A percentile compares a stretch with the other conserved stretches of the same genome.
phyloP scores from a whole-genome alignment of 208 protist genomes.

The Leishmania major region DNA sequence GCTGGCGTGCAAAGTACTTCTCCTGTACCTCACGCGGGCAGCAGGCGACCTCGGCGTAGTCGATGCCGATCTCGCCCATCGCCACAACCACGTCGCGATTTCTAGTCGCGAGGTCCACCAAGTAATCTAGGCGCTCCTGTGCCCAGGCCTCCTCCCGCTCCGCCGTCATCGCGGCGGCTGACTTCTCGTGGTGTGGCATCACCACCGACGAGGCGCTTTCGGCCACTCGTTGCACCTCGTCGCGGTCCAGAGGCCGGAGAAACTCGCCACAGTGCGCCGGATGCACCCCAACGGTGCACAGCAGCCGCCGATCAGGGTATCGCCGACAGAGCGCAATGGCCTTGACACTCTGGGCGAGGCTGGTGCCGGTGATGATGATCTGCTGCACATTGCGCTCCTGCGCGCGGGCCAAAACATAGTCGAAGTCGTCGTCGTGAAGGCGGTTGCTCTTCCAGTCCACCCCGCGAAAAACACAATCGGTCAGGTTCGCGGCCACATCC shows the following conservation, averaged over 20 bases:
- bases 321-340: conserved; percentile 78
- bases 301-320: conserved; percentile 52
- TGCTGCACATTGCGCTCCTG: conserved; percentile 54
- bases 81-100: conserved; percentile 88
- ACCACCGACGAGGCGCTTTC: conserved; percentile 45
- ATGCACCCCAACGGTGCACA: conserved; percentile 87
- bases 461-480: conserved; percentile 88
- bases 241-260: conserved; percentile 41
- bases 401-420: conserved; percentile 67
- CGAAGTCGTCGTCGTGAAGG: conserved; percentile 85
- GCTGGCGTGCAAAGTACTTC: conserved; percentile 71
- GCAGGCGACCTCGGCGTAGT: conserved; percentile 90
- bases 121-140: conserved; percentile 46
- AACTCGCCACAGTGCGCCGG: conserved; percentile 84
- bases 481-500: conserved; percentile 90
- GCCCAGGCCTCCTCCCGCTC: conserved; percentile 33
- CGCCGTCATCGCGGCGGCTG: not conserved
- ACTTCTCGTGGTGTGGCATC: conserved; percentile 7
- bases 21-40: conserved; percentile 78
- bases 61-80: conserved; percentile 90
- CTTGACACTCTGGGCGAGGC: conserved; percentile 70
- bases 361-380: conserved; percentile 89
- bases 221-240: conserved; percentile 32
- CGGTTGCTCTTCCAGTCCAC: conserved; percentile 82
- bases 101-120: conserved; percentile 57